Evolutionary conservation across 1,284 basidiomycete genomes (phyloP), one percentile per base, ranked within the genome.

Genomic region (Papiliotrema fonsecae): DNA sequence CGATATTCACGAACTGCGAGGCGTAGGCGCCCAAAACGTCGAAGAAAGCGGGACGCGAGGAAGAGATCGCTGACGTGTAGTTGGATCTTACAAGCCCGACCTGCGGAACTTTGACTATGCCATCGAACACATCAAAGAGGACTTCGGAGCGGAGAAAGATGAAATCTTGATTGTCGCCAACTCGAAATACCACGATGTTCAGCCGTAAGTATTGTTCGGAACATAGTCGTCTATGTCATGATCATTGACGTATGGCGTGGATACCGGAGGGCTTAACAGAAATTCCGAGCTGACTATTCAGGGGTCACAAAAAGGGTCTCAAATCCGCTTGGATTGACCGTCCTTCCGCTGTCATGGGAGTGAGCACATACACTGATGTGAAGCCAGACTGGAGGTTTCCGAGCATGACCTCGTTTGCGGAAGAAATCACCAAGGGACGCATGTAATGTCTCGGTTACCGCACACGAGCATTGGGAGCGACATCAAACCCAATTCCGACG

Each of bases 51-150:
- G 19, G 14, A 11, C 13, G 11, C 21, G 40, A 9, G n/a, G 19
- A 2, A 34, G 22, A 9, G 2, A n/a, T 24, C 39, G 28, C 24
- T 40, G 4, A 22, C 6, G 16, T 16, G 6, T 26, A 59, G 62
- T 69, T 48, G 64, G 64, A 11, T 55, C 53, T 2, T 67, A 66
- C 54, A 69, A 67, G 49, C 67, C 66, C 18, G 52, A 58, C 32
- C 50, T 59, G 32, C 22, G 51, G 19, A 67, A 67, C 56, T 67
- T 69, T 37, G 49, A 61, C 11, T 62, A 67, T 46, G 62, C 61
- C 10, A 56, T 67, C 39, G 32, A 52, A 19, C 30, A 51, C 24
- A 42, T 65, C 35, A 45, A 60, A n/a, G 45, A 59, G 22, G 49
- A 59, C 22, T 61, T 57, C 38, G 58, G 50, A 14, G 60, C 65